Evolutionary conservation across 2,329 filamentous ascomycete genomes (phyloP).

Genomic region (Neophaeococcomyces mojaviensis): DNA sequence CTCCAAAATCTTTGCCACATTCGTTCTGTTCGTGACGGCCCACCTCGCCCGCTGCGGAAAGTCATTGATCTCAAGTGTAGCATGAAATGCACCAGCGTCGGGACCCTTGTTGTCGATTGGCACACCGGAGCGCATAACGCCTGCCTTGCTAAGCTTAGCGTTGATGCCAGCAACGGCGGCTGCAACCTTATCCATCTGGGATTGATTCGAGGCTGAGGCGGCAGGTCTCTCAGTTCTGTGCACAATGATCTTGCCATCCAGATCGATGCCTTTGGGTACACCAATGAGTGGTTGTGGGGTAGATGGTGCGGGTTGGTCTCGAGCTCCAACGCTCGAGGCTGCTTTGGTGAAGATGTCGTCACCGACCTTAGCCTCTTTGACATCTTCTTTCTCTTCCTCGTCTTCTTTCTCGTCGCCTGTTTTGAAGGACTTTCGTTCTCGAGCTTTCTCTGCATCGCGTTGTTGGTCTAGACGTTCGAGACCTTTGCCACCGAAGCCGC

Average conservation of each 20-base stretch:
- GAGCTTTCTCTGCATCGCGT: slow-evolving; percentile 75
- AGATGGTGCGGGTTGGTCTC: slow-evolving; percentile 41
- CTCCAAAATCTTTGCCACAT: slow-evolving; percentile 96
- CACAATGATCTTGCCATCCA: slow-evolving; percentile 65
- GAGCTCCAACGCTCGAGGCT: slow-evolving; percentile 56
- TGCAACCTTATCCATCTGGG: slow-evolving; percentile 75
- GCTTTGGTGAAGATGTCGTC: slow-evolving; percentile 52
- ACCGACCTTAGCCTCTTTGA: slow-evolving; percentile 57
- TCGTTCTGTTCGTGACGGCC: slow-evolving; percentile 97
- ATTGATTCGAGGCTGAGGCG: slow-evolving; percentile 39
- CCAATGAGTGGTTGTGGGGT: slow-evolving; percentile 32
- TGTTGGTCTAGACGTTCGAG: slow-evolving; percentile 86
- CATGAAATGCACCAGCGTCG: slow-evolving; percentile 92
- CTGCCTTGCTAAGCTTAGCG: slow-evolving; percentile 78
- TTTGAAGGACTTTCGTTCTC: slow-evolving; percentile 83
- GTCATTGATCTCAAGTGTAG: slow-evolving; percentile 97
- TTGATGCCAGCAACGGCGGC: slow-evolving; percentile 91
- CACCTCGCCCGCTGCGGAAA: slow-evolving; percentile 97
- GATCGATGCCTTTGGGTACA: slow-evolving; percentile 50
- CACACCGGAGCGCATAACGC: slow-evolving; percentile 81
- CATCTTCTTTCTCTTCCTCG: slow-evolving; percentile 58
- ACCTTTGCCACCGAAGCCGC: slow-evolving; percentile 91
- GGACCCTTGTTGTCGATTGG: slow-evolving; percentile 98
- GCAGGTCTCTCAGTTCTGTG: slow-evolving; percentile 58
- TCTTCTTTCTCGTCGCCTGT: slow-evolving; percentile 78